Conservation (phyloP, 2,329 filamentous ascomycete species). For the Macroventuria anomochaeta region DNA sequence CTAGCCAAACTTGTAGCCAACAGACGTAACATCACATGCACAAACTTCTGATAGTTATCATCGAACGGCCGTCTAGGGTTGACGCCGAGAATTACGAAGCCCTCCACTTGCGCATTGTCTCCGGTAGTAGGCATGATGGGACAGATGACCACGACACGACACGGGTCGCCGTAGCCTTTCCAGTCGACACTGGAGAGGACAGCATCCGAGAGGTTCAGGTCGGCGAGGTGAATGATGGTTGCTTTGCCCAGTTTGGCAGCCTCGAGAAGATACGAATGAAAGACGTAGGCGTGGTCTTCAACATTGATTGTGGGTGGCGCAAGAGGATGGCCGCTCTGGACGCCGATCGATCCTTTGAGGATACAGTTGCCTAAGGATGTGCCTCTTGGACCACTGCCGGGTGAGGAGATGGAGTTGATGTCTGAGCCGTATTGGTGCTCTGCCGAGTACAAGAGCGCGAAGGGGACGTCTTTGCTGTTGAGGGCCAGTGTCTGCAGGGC, state of each 20-base stretch:
- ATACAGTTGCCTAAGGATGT: slow-evolving; percentile 20
- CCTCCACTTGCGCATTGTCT: slow-evolving; percentile 41
- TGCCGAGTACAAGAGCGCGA: slow-evolving; percentile 35
- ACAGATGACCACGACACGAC: slow-evolving; percentile 43
- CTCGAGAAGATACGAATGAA: slow-evolving; percentile 35
- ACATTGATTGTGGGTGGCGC: slow-evolving; percentile 37
- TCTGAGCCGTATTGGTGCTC: slow-evolving; percentile 23
- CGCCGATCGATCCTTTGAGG: slow-evolving; percentile 37
- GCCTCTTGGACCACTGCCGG: slow-evolving; percentile 16
- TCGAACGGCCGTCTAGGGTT: slow-evolving; percentile 50
- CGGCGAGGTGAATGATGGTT: slow-evolving; percentile 37
- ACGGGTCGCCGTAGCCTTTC: slow-evolving; percentile 46
- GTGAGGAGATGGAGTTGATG: slow-evolving; percentile 25
- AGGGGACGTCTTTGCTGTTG: slow-evolving; percentile 62
- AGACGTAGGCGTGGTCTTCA: slow-evolving; percentile 24
- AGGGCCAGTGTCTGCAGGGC: slow-evolving; percentile 70
- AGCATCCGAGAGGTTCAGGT: slow-evolving; percentile 34
- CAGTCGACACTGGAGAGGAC: slow-evolving; percentile 39
- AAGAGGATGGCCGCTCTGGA: slow-evolving; percentile 31
- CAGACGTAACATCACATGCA: slow-evolving; percentile 46
- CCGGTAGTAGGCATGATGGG: slow-evolving; percentile 47
- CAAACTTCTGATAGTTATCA: slow-evolving; percentile 48
- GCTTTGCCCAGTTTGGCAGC: slow-evolving; percentile 37
- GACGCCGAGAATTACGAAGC: slow-evolving; percentile 50
- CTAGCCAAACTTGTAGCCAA: slow-evolving; percentile 50